A percentile compares a stretch with the other conserved stretches of the same genome.
Conservation (phyloP, 2,329 filamentous ascomycete species). For the Aspergillus floridensis region DNA sequence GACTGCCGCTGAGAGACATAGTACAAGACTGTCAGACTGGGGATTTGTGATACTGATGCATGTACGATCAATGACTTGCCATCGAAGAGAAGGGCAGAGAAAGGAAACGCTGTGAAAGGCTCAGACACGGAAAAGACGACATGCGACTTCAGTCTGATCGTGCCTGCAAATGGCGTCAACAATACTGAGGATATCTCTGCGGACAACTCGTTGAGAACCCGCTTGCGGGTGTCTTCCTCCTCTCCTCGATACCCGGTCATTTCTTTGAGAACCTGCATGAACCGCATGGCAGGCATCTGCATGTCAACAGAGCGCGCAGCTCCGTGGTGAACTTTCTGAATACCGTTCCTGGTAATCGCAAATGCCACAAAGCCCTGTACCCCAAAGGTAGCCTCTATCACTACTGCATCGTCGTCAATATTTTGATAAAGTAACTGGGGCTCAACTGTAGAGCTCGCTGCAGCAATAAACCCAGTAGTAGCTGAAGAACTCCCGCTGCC, state of each 20-base stretch:
- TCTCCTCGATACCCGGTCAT: slow-evolving; percentile 18
- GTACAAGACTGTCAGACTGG: slow-evolving; percentile 24
- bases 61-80: slow-evolving; percentile 13
- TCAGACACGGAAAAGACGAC: slow-evolving; percentile 25
- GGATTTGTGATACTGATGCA: slow-evolving; percentile 23
- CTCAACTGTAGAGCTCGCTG: slow-evolving; percentile 15
- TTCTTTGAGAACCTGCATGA: slow-evolving; percentile 21
- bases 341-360: slow-evolving; percentile 22
- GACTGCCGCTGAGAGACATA: slow-evolving; percentile 21
- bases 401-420: slow-evolving; percentile 18
- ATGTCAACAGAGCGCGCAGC: slow-evolving; percentile 13
- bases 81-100: slow-evolving; percentile 20
- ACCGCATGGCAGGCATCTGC: slow-evolving; percentile 20
- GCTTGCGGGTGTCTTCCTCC: slow-evolving; percentile 17
- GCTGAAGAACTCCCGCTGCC: background rate
- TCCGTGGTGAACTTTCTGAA: slow-evolving; percentile 15
- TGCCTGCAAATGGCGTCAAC: slow-evolving; percentile 18
- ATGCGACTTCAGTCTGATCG: slow-evolving; percentile 19
- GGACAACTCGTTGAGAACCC: slow-evolving; percentile 10
- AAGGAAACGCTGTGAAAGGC: slow-evolving; percentile 24
- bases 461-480: slow-evolving; percentile 17
- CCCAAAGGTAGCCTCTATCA: slow-evolving; percentile 23
- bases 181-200: slow-evolving; percentile 17
- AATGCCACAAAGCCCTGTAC: slow-evolving; percentile 18
- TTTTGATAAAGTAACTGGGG: slow-evolving; percentile 17